Conservation (phyloP, 176 grass and related monocot species). For the Saccharum officinarum region DNA sequence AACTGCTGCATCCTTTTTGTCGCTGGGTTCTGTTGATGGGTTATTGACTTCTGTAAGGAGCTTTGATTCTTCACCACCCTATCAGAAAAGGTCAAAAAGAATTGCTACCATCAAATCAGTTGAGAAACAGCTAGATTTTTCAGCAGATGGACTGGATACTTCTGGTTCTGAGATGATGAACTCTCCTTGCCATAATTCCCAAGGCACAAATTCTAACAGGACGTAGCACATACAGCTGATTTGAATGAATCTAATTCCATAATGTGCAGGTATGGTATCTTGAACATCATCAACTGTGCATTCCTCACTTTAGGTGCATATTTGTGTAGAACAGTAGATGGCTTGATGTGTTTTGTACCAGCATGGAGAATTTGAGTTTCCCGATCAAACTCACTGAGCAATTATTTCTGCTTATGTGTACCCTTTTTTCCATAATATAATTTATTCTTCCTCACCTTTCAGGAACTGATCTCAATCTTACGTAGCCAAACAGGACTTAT, state of each 20-base stretch:
- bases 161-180: conserved; percentile 48
- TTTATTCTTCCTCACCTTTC: conserved; percentile 1
- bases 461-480: conserved; percentile 33
- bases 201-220: conserved; percentile 36
- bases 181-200: conserved; percentile 44
- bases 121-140: conserved; percentile 93
- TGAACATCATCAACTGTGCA: not conserved
- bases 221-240: conserved; percentile 27
- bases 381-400: not conserved
- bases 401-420: not conserved
- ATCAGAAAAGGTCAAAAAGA: conserved; percentile 80
- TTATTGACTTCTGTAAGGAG: conserved; percentile 40
- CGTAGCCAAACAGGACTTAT: not conserved
- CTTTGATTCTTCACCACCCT: conserved; percentile 77
- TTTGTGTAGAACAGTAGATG: not conserved
- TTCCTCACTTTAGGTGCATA: not conserved
- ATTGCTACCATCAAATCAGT: conserved; percentile 61
- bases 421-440: not conserved
- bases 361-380: conserved; percentile 10
- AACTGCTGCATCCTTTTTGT: conserved; percentile 46
- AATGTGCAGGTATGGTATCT: conserved; percentile 42
- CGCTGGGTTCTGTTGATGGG: conserved; percentile 49
- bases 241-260: conserved; percentile 36
- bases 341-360: not conserved
- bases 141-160: conserved; percentile 42